phyloP scores from a whole-genome alignment of 495 filamentous ascomycete species.

The Hypomontagnella submonticulosa region DNA sequence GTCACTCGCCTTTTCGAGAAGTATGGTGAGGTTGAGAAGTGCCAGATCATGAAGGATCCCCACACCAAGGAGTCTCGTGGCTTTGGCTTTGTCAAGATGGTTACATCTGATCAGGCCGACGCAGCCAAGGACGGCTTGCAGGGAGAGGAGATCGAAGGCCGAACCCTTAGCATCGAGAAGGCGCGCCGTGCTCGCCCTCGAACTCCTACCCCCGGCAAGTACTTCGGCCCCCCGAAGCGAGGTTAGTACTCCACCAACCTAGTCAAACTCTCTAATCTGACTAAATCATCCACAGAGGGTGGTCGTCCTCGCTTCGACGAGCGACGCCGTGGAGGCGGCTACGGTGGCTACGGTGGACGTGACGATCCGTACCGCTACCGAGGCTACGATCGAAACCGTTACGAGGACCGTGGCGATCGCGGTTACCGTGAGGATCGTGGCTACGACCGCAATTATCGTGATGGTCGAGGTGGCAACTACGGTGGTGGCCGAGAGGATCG shows the following conservation, averaged over 20 bases:
- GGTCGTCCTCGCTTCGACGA: slow-evolving; percentile 56
- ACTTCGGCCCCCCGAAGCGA: slow-evolving; percentile 98
- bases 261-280: slow-evolving; percentile 9
- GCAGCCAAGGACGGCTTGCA: slow-evolving; percentile 96
- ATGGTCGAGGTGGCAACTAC: slow-evolving; percentile 64
- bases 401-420: slow-evolving; percentile 57
- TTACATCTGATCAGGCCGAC: slow-evolving; percentile 90
- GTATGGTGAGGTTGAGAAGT: slow-evolving; percentile 98
- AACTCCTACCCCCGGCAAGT: slow-evolving; percentile 97
- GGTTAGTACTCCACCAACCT: slow-evolving; percentile 66
- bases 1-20: slow-evolving; percentile 97
- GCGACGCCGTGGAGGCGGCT: slow-evolving; percentile 62
- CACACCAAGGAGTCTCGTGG: slow-evolving; percentile 98
- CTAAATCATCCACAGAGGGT: slow-evolving; percentile 15
- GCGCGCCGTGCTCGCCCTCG: slow-evolving; percentile 92
- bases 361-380: slow-evolving; percentile 69
- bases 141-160: slow-evolving; percentile 94
- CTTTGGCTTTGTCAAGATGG: slow-evolving; percentile 99
- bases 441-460: slow-evolving; percentile 62
- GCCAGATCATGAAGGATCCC: slow-evolving; percentile 99
- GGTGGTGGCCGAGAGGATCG: slow-evolving; percentile 45
- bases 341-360: slow-evolving; percentile 63
- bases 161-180: slow-evolving; percentile 98
- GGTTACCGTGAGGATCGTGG: slow-evolving; percentile 59
- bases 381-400: slow-evolving; percentile 58